A percentile compares a stretch with the other conserved stretches of the same genome.
These are phyloP conservation scores for Alnus rubra DNA, from an alignment of 306 rosid species.

Conservation along the genomic window DNA sequence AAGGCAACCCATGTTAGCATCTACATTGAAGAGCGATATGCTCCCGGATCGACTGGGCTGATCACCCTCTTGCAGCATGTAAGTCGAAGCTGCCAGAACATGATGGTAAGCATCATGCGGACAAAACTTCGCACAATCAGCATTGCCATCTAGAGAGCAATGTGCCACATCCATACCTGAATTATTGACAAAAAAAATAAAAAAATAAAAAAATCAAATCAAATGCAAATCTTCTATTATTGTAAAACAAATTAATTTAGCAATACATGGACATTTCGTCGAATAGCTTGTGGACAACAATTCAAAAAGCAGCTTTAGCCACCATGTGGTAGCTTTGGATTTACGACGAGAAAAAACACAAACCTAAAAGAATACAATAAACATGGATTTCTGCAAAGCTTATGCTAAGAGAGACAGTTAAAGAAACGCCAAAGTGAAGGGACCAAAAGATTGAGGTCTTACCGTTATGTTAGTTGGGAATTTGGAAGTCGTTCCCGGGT, in stretches of 20 bases:
- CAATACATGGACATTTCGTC: slow-evolving; percentile 28
- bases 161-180: slow-evolving; percentile 72
- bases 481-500: background rate
- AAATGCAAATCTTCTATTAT: background rate
- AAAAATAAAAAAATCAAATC: too few relatives aligned
- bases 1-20: slow-evolving; percentile 39
- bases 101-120: slow-evolving; percentile 52
- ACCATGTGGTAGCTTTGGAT: too few relatives aligned
- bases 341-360: background rate
- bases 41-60: slow-evolving; percentile 69
- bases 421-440: background rate
- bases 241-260: background rate
- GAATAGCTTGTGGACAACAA: slow-evolving; percentile 24
- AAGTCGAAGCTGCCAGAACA: slow-evolving; percentile 80
- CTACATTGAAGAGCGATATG: slow-evolving; percentile 61
- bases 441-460: background rate
- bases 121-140: slow-evolving; percentile 91
- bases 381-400: background rate
- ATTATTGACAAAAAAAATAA: background rate
- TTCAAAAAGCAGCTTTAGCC: background rate
- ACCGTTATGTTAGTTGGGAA: slow-evolving; percentile 9
- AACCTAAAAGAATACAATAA: background rate
- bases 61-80: slow-evolving; percentile 72
- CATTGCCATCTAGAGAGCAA: slow-evolving; percentile 73
- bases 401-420: background rate